Evolutionary conservation across 768 basidiomycete species (phyloP).

Genomic region (Cystofilobasidium bisporidii): DNA sequence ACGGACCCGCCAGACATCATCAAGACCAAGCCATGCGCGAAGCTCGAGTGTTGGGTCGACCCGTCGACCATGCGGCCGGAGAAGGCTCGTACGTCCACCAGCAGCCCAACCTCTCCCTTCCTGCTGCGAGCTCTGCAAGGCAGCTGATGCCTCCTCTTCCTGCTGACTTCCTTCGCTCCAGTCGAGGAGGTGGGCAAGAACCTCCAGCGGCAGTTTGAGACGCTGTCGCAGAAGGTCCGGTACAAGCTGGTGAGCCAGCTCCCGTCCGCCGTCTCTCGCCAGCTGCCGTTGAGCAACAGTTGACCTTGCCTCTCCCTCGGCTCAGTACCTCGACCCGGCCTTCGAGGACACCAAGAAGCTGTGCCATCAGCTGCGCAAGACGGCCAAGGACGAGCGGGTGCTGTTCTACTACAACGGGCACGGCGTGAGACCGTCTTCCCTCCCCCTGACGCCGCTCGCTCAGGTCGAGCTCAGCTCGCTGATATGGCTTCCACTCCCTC

Average conservation of each 20-base stretch:
- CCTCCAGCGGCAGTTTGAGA: conserved; percentile 90
- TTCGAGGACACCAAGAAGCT: conserved; percentile 85
- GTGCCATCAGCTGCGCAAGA: conserved; percentile 69
- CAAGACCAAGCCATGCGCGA: conserved; percentile 92
- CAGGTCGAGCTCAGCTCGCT: no score
- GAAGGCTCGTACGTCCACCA: conserved; percentile 89
- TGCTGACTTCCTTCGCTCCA: not conserved
- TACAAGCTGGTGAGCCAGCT: conserved; percentile 55
- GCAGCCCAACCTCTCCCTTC: conserved; percentile 49
- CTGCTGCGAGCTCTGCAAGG: no score
- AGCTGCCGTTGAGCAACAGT: not conserved
- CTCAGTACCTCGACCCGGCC: conserved; percentile 80
- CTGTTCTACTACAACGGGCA: conserved; percentile 98
- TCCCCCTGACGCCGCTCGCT: no score
- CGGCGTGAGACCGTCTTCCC: conserved; percentile 75
- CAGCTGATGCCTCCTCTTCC: not conserved
- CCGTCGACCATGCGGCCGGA: conserved; percentile 82
- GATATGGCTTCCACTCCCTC: not conserved
- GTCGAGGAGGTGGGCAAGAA: conserved; percentile 39
- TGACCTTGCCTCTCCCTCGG: not conserved
- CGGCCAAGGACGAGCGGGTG: conserved; percentile 85
- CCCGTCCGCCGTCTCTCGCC: not conserved
- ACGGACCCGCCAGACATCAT: conserved; percentile 95
- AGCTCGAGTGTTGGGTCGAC: conserved; percentile 94
- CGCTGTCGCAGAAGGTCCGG: conserved; percentile 81